These are phyloP conservation scores for Monocercomonoides exilis DNA, from an alignment of 78 protist genomes.

Conservation along the genomic window DNA sequence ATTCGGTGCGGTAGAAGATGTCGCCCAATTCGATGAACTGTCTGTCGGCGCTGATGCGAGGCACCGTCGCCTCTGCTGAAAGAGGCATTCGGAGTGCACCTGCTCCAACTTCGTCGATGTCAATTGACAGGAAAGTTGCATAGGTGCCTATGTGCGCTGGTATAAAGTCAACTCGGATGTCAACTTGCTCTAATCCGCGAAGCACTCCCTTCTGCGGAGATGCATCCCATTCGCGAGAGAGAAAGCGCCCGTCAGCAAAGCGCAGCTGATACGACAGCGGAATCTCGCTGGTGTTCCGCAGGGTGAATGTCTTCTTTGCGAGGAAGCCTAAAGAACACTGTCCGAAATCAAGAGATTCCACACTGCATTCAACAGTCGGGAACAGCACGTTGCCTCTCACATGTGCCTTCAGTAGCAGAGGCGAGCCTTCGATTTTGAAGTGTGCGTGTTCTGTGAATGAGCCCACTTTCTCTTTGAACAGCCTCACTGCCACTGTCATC, in stretches of 20 bases:
- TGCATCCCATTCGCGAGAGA: neutral
- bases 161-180: conserved; percentile 32
- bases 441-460: neutral
- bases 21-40: conserved; percentile 36
- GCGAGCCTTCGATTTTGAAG: neutral
- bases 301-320: neutral
- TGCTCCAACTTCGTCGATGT: conserved; percentile 49
- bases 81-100: conserved; percentile 37
- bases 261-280: neutral
- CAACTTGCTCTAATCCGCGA: neutral
- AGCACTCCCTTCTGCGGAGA: neutral
- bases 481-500: neutral
- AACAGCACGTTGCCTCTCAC: neutral
- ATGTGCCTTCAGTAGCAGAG: neutral
- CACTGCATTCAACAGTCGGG: neutral
- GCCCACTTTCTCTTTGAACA: neutral
- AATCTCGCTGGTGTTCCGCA: neutral
- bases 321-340: neutral
- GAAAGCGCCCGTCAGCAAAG: no score
- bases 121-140: conserved; percentile 26
- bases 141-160: conserved; percentile 1
- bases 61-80: conserved; percentile 32
- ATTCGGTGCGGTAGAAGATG: conserved; percentile 37
- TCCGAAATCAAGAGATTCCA: neutral
- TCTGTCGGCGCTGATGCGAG: conserved; percentile 11